Base-by-base conservation (phyloP, 2,329 filamentous ascomycete genomes). In the Colletotrichum sp. region DNA sequence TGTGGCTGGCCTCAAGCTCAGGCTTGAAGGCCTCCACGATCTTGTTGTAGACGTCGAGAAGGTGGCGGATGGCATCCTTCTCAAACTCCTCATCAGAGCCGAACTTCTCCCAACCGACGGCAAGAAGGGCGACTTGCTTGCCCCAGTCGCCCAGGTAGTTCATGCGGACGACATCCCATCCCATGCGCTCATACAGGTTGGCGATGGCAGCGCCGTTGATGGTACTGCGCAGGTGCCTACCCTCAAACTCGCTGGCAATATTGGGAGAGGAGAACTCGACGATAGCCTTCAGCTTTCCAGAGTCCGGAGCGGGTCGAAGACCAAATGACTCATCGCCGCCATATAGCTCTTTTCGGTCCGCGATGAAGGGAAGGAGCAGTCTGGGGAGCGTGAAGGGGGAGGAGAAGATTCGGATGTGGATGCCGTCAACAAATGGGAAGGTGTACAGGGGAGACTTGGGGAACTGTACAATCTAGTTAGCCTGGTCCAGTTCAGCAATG, bases 61-160 rank as follows among this genome's bases (percentile, higher is more conserved):
- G 85, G 81, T 95, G 94, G 72, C 91, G 90, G 78, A 95, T 93
- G 2, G 94, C 93, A 79, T 95, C 92, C 65, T 87, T 86, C 61
- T 88, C 83, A 13, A 95, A 85, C 74, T 90, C 88, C 68, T 93
- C 90, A 79, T 95, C 92, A 61, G 87, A 90, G 3, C 94, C 94
- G 78, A 92, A 95, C 77, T 89, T 89, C 77, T 92, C 85, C 83
- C 92, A 96, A 0, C 92, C 94, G 36, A 94, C 87, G 8, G 92
- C 92, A 56, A 95, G 84, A 10, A 95, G 88, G 74, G 89, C 89
- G 63, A 90, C 94, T 80, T 94, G 93, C 83, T 94, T 94, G 28
- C 94, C 94, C 94, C 94, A 96, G 81, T 96, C 94, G 43, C 94
- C 94, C 1, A 95, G 88, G 80, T 95, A 96, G 84, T 95, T 95